A percentile compares a stretch with the other conserved stretches of the same genome.
Conservation (phyloP, 139 green algal species). For the Gonium pectorale region DNA sequence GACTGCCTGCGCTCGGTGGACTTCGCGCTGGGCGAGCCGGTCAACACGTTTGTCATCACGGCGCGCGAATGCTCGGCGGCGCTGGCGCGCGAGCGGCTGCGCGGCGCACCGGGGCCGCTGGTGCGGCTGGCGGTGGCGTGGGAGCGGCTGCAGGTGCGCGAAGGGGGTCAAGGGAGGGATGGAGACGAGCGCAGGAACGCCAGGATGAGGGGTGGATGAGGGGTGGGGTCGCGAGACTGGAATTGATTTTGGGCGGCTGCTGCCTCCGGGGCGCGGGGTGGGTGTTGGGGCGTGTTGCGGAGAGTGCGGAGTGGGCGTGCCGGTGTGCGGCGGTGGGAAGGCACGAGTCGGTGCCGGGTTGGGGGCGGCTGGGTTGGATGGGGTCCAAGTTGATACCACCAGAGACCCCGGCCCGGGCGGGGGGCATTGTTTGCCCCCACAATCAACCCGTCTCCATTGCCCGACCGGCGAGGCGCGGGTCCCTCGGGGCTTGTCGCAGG, state of each 20-base stretch:
- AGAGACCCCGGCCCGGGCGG: too few relatives aligned
- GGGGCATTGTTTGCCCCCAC: too few relatives aligned
- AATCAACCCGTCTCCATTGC: too few relatives aligned
- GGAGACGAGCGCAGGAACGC: neutral
- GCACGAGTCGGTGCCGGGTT: too few relatives aligned
- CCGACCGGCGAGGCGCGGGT: too few relatives aligned
- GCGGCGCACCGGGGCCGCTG: conserved; percentile 25
- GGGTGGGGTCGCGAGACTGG: too few relatives aligned
- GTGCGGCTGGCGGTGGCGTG: conserved; percentile 14
- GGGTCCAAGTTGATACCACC: too few relatives aligned
- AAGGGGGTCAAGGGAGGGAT: neutral
- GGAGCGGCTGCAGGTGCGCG: conserved; percentile 34
- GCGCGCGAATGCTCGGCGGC: conserved; percentile 83
- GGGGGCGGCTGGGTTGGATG: too few relatives aligned
- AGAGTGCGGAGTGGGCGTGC: too few relatives aligned
- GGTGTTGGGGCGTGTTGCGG: neutral
- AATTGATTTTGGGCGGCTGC: too few relatives aligned
- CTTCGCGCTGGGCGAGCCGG: conserved; percentile 67
- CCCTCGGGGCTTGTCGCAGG: neutral
- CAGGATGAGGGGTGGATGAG: neutral
- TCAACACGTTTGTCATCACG: conserved; percentile 92
- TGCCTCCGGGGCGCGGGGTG: too few relatives aligned
- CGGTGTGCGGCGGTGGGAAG: too few relatives aligned
- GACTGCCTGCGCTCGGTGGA: conserved; percentile 92
- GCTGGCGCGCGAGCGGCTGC: conserved; percentile 65